Conservation (phyloP, 1,284 basidiomycete species). For the Tilletia horrida region DNA sequence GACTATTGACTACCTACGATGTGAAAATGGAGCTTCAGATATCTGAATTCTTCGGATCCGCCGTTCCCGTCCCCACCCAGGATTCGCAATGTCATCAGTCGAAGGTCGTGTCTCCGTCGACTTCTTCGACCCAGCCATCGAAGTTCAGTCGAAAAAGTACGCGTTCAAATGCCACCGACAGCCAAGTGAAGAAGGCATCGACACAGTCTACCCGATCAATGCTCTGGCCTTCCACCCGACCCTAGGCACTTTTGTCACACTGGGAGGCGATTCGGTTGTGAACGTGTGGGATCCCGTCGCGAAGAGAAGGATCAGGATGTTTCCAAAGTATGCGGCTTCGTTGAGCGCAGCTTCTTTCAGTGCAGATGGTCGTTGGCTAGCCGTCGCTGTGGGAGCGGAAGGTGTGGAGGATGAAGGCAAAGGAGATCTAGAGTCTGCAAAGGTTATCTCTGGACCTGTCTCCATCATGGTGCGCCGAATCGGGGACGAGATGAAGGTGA, state of each 20-base stretch:
- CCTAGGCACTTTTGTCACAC: slow-evolving; percentile 90
- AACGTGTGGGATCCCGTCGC: slow-evolving; percentile 96
- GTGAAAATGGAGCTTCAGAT: too few species aligned
- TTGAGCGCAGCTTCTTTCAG: slow-evolving; percentile 43
- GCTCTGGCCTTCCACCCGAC: slow-evolving; percentile 88
- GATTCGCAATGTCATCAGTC: slow-evolving; percentile 87
- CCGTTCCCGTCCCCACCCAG: slow-evolving; percentile 58
- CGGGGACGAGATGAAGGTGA: slow-evolving; percentile 14
- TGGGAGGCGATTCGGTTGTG: slow-evolving; percentile 84
- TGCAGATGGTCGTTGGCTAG: slow-evolving; percentile 33
- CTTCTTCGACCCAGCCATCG: slow-evolving; percentile 80
- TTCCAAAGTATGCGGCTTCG: slow-evolving; percentile 58
- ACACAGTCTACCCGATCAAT: slow-evolving; percentile 98
- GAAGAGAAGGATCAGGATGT: slow-evolving; percentile 88
- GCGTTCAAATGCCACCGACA: slow-evolving; percentile 97
- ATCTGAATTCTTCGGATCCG: neutral
- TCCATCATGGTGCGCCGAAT: neutral
- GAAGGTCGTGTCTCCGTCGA: slow-evolving; percentile 96
- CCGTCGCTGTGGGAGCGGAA: slow-evolving; percentile 44
- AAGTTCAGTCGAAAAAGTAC: slow-evolving; percentile 79
- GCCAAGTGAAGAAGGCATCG: slow-evolving; percentile 75
- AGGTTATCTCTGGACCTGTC: neutral
- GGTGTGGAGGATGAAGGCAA: slow-evolving; percentile 26
- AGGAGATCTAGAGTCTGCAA: slow-evolving; percentile 2
- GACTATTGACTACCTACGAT: too few species aligned